phyloP scores from a whole-genome alignment of 495 filamentous ascomycete species.

The Collariella sp. region DNA sequence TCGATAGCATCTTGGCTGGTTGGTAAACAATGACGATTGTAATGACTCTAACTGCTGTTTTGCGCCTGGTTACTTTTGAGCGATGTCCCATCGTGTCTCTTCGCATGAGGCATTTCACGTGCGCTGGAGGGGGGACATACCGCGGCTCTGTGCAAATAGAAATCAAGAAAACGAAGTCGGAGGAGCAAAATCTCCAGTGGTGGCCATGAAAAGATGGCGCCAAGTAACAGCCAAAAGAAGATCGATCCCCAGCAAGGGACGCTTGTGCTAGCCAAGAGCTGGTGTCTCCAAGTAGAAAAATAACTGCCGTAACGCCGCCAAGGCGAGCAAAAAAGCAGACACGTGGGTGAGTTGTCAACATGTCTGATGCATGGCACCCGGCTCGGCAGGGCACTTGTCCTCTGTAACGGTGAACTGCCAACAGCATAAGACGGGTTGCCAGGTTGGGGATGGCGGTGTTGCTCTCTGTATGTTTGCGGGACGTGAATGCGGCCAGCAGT shows the following conservation, averaged over 20 bases:
- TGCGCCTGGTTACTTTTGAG: neutral
- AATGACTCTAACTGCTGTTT: conserved; percentile 2
- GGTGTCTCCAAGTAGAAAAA: neutral
- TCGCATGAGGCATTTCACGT: neutral
- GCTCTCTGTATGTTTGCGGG: no score
- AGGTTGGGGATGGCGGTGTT: no score
- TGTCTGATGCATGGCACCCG: neutral
- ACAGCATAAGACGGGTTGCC: neutral
- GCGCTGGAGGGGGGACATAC: neutral
- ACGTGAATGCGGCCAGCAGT: no score
- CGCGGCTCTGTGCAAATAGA: no score
- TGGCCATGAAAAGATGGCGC: no score
- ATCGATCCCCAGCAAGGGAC: no score
- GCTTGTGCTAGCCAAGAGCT: neutral
- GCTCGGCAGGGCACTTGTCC: neutral
- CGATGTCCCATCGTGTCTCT: neutral
- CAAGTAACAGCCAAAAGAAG: no score
- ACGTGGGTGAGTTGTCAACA: neutral
- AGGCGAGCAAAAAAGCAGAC: neutral
- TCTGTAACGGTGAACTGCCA: neutral
- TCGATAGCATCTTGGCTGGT: conserved; percentile 10
- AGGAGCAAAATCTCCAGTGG: no score
- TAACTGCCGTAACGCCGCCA: neutral
- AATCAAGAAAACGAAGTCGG: no score
- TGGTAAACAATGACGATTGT: conserved; percentile 12